Percentiles rank a stretch among this genome's conserved stretches.
Conservation (phyloP, 106 monocot genomes). For the Ottelia alismoides region DNA sequence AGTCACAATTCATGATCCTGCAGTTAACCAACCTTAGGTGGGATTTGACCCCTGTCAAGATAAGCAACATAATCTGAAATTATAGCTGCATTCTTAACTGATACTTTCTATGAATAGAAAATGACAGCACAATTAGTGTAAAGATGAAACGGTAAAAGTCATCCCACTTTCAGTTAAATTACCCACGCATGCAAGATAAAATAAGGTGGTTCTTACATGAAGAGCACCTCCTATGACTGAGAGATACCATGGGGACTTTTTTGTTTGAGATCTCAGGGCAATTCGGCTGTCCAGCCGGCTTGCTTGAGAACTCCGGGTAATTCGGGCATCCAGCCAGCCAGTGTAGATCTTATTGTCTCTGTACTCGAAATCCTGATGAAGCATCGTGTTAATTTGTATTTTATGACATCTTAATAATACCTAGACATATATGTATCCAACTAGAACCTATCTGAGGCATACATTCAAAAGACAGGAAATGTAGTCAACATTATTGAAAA, state of each 20-base stretch:
- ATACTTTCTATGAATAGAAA: constrained; percentile 56
- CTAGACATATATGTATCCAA: no score
- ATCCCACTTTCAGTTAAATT: neutral
- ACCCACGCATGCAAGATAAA: neutral
- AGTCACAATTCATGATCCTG: neutral
- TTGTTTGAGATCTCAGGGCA: constrained; percentile 97
- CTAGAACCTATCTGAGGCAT: constrained; percentile 25
- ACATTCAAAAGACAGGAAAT: constrained; percentile 91
- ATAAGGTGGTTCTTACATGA: constrained; percentile 44
- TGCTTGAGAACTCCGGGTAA: no score
- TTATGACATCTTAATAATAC: neutral
- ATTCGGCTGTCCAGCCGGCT: constrained; percentile 96
- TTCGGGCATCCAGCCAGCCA: no score
- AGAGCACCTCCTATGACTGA: constrained; percentile 98
- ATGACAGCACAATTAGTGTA: neutral
- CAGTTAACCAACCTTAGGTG: constrained; percentile 71
- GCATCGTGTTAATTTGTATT: neutral
- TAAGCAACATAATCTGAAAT: constrained; percentile 97
- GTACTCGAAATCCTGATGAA: constrained; percentile 69
- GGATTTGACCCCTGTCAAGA: constrained; percentile 93
- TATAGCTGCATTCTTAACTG: constrained; percentile 76
- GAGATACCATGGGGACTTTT: constrained; percentile 96
- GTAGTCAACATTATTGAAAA: constrained; percentile 94
- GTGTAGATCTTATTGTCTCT: constrained; percentile 98
- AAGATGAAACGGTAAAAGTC: constrained; percentile 3